Base-by-base conservation (phyloP, 768 basidiomycete genomes). In the Kwoniella heveanensis region DNA sequence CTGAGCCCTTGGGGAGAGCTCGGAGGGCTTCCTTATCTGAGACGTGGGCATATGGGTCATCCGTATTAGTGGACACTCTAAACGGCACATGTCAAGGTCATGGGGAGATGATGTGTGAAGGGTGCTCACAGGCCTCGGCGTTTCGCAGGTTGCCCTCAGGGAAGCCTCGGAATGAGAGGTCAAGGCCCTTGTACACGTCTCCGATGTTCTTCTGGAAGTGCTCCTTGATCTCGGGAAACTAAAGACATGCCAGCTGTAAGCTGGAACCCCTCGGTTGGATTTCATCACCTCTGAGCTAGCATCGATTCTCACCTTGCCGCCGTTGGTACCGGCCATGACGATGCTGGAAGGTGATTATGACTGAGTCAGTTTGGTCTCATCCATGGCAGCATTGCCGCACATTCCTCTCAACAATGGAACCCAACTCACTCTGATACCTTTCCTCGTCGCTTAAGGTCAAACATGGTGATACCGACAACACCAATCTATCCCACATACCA, bases 311-410 rank as follows among this genome's bases (percentile, higher is more conserved):
- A 71, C 92, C 57, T 83, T 85, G 46, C 72, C 68, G 39, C 91
- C 92, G 77, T 88, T 90, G 51, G 91, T 90, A 30, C 92, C 92
- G 58, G 90, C 93, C 91, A 94, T 94, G 53, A 86, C 88, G 54
- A 77, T 62, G 52, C 60, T 69, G 60, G 25, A 32, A 24, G 24
- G 24, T 47, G 22, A 50, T 44, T 4, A 17, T 10, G 39, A 44
- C 39, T 17, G 3, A 44, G 39, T 44, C 39, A 44, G 39, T 19
- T 44, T 8, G 39, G 39, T 17, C 32, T 36, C 32, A 7, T 36
- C 7, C 32, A 36, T 7, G 13, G 32, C n/a, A n/a, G n/a, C n/a
- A n/a, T n/a, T n/a, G n/a, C n/a, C n/a, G n/a, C n/a, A n/a, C n/a
- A n/a, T n/a, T n/a, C n/a, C n/a, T n/a, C n/a, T n/a, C n/a, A n/a